Evolutionary conservation across 2,329 filamentous ascomycete genomes (phyloP), one percentile per base, ranked within the genome.

Genomic region (Drechslerella stenobrocha): DNA sequence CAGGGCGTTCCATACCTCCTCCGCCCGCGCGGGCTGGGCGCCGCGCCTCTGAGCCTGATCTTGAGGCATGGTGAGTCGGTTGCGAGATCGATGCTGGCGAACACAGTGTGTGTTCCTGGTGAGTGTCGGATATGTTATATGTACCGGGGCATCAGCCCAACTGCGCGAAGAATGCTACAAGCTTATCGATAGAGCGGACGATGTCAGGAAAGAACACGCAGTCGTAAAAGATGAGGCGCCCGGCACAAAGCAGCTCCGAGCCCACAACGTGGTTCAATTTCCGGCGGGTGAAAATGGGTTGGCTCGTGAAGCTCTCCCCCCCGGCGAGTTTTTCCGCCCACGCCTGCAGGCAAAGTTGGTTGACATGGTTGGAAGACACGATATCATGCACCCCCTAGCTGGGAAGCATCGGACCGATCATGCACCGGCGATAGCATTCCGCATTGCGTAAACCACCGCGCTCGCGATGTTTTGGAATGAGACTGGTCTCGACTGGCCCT

Each of bases 21-120:
- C 45, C 23, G 56, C 57, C 28, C 22, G 34, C 13, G 56, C 56
- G 23, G 53, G 24, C 15, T 42, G 37, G 9, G 20, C 44, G 23
- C 55, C 55, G 28, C 61, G 55, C 55, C 50, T 45, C 35, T 67
- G 63, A 34, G 35, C 52, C 28, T 56, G 47, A 58, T 58, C 18
- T 32, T 52, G 13, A 18, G 30, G 9, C 46, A 50, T 22, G 30
- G 20, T 24, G 48, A 40, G 18, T 35, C 32, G 26, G 48, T 32
- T 11, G 46, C 26, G 9, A 32, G 34, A 18, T 42, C 42, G 23
- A n/a, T 40, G 37, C 4, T 9, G 15, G 37, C 7, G 22, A 42
- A 20, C 13, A 42, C 37, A 18, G 13, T n/a, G n/a, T n/a, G n/a
- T n/a, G n/a, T n/a, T n/a, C n/a, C n/a, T n/a, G n/a, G n/a, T n/a